These are phyloP conservation scores for Elsinoe batatas DNA, from an alignment of 2,329 filamentous ascomycete genomes.

Conservation along the genomic window DNA sequence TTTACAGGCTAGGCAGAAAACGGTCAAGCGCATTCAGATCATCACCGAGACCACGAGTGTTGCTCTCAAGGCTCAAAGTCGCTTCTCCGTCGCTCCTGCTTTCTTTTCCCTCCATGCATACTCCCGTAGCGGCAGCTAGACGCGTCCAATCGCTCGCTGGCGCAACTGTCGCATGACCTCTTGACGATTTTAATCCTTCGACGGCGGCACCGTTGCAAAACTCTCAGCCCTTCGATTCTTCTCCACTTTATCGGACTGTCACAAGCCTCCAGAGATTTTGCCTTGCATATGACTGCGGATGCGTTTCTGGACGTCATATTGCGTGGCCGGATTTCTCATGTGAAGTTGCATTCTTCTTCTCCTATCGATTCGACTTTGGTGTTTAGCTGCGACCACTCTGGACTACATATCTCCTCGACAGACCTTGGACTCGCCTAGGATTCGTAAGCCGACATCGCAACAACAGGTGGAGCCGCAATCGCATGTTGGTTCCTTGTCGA, in stretches of 20 bases:
- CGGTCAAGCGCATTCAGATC: neutral
- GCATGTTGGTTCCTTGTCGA: neutral
- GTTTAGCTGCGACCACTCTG: neutral
- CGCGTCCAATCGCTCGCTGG: neutral
- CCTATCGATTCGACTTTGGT: neutral
- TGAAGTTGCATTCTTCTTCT: conserved; percentile 1
- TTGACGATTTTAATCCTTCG: neutral
- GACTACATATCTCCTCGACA: too few species aligned
- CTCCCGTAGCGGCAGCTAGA: neutral
- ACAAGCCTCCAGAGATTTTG: conserved; percentile 8
- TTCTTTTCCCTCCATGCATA: conserved; percentile 1
- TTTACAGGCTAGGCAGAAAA: neutral
- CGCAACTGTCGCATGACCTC: neutral
- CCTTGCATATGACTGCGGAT: conserved; percentile 6
- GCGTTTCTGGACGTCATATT: conserved; percentile 7
- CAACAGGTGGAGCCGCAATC: neutral
- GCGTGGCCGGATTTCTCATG: neutral
- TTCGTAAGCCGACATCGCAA: neutral
- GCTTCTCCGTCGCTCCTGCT: neutral
- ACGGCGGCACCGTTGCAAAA: conserved; percentile 5
- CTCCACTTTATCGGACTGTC: conserved; percentile 14
- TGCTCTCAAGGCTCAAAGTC: neutral
- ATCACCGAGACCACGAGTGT: neutral
- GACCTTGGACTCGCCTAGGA: neutral
- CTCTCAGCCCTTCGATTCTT: conserved; percentile 10